Evolutionary conservation across 345 rosid genomes (phyloP), one percentile per base, ranked within the genome.

Genomic region (Rhizophora apiculata): DNA sequence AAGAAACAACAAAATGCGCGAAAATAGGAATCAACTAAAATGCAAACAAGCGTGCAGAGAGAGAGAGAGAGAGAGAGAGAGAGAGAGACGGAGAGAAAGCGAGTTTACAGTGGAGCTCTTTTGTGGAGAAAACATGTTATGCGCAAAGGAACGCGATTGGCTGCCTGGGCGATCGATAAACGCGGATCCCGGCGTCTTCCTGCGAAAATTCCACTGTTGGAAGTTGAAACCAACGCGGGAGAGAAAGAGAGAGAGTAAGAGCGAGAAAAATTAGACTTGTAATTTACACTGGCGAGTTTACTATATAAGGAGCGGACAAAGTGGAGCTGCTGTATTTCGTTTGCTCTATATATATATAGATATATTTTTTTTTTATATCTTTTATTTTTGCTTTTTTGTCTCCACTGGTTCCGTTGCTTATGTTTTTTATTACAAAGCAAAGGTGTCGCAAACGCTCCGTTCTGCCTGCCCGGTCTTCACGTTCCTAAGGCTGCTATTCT

Each of bases 141-240:
- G 72, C 72, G 70, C 55, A 66, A 72, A 76, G 73, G 68, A 27
- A 56, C 26, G 16, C 31, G 29, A 56, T 6, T 24, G 60, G 72
- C 49, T 16, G 67, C 26, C 58, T 77, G 67, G 54, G 77, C 36
- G 80, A 89, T 85, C 87, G 80, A 79, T 74, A 80, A 73, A 72
- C 72, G 78, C 84, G 75, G 88, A 86, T 88, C 85, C 88, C 88
- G 78, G 80, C 72, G 79, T 29, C 68, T 78, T 29, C 71, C 70
- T 69, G 79, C 64, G 71, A 74, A 82, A 76, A 77, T 77, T 74
- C 87, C 87, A 79, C 79, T 53, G 72, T 63, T 76, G 74, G 72
- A 70, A 49, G 15, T 20, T 62, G 43, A 51, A 51, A 70, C 46
- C 64, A 9, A 43, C 18, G 49, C 60, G 43, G 70, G 64, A 59